These are phyloP conservation scores for Musa itinerans DNA, from an alignment of 176 grass and related monocot genomes.

Conservation along the genomic window DNA sequence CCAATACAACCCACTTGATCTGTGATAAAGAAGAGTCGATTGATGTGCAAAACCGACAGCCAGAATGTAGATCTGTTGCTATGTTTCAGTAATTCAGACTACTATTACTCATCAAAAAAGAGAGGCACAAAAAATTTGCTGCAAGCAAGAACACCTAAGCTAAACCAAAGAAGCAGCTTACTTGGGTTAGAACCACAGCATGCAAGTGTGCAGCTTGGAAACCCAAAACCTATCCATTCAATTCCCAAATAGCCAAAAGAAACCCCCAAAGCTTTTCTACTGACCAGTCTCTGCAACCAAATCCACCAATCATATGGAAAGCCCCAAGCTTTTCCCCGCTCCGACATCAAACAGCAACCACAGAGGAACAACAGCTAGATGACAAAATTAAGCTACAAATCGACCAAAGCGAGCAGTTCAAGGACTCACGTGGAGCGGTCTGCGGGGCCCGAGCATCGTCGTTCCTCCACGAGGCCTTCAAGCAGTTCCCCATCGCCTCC, in stretches of 20 bases:
- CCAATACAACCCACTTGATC: no score
- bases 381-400: not conserved
- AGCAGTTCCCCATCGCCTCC: slow-evolving; percentile 14
- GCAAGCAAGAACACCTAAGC: no score
- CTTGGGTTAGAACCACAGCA: no score
- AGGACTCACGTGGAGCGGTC: slow-evolving; percentile 1
- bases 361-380: not conserved
- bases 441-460: not conserved
- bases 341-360: not conserved
- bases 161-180: no score
- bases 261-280: not conserved
- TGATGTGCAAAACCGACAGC: no score
- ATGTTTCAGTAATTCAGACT: no score
- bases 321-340: not conserved
- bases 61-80: no score
- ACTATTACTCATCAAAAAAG: no score
- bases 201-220: not conserved
- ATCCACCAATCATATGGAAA: not conserved
- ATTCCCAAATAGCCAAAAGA: not conserved
- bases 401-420: not conserved
- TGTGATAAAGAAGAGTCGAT: no score
- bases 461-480: not conserved
- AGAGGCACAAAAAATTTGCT: no score
- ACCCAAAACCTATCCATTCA: not conserved
- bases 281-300: not conserved